A percentile compares a stretch with the other conserved stretches of the same genome.
phyloP scores from a whole-genome alignment of 2,329 filamentous ascomycete genomes.

The Scolecobasidium constrictum region DNA sequence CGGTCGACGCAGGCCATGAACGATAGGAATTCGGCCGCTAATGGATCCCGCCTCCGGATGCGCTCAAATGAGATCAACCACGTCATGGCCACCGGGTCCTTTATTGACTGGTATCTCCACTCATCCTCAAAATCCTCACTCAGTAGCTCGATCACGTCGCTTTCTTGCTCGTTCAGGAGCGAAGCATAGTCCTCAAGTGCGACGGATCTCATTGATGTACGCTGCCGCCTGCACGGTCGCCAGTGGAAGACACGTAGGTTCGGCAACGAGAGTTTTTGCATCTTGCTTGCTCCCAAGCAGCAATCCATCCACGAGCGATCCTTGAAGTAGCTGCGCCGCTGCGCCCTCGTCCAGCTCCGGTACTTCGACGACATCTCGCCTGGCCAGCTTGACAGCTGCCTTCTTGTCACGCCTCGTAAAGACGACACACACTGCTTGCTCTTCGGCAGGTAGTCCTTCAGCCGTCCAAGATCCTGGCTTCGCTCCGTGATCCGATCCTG shows the following conservation, averaged over 20 bases:
- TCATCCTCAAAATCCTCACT: conserved; percentile 8
- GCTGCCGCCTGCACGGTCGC: conserved; percentile 16
- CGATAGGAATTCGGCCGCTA: conserved; percentile 12
- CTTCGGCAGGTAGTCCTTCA: conserved; percentile 10
- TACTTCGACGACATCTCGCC: conserved; percentile 11
- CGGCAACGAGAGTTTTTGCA: conserved; percentile 7
- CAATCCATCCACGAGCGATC: not conserved
- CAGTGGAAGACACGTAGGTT: conserved; percentile 15
- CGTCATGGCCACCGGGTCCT: conserved; percentile 14
- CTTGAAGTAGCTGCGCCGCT: conserved; percentile 9
- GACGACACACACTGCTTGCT: conserved; percentile 12
- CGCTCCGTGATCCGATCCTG: not conserved
- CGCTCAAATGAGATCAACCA: conserved; percentile 14
- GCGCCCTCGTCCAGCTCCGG: conserved; percentile 10
- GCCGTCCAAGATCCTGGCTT: not conserved
- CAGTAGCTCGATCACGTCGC: conserved; percentile 1
- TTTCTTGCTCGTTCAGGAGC: conserved; percentile 3
- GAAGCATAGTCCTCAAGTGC: not conserved
- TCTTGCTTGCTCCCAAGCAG: conserved; percentile 8
- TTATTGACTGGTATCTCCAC: conserved; percentile 3
- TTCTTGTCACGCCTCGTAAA: conserved; percentile 14
- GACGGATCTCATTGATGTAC: conserved; percentile 12
- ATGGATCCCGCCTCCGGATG: conserved; percentile 9
- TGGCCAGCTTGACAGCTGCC: conserved; percentile 11
- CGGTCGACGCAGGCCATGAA: conserved; percentile 16